Conservation (phyloP, 2,329 filamentous ascomycete species). For the Apiospora sp. region DNA sequence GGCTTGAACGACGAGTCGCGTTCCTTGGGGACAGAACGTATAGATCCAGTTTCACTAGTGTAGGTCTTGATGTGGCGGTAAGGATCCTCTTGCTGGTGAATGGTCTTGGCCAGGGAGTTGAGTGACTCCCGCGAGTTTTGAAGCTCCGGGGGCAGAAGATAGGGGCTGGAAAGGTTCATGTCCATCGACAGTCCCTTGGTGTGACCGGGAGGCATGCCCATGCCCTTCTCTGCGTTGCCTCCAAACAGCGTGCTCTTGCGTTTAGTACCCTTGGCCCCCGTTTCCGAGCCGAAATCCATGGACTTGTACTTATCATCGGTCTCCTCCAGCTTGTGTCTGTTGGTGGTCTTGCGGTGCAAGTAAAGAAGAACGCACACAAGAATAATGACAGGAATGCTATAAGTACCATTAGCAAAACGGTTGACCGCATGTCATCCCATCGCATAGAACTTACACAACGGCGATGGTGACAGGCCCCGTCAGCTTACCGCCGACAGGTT, state of each 20-base stretch:
- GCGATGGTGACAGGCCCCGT: slow-evolving; percentile 74
- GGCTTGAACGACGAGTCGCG: slow-evolving; percentile 15
- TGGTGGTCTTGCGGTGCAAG: slow-evolving; percentile 80
- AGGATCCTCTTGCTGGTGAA: slow-evolving; percentile 81
- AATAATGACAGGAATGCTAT: slow-evolving; percentile 77
- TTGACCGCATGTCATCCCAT: not conserved
- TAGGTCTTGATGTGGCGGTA: slow-evolving; percentile 74
- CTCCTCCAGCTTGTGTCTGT: slow-evolving; percentile 79
- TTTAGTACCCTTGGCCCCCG: slow-evolving; percentile 50
- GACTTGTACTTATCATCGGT: slow-evolving; percentile 86
- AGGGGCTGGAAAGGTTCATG: slow-evolving; percentile 82
- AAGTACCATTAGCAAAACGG: slow-evolving; percentile 21
- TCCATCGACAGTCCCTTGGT: slow-evolving; percentile 72
- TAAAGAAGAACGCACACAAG: slow-evolving; percentile 74
- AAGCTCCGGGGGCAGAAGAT: slow-evolving; percentile 86
- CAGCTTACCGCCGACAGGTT: slow-evolving; percentile 58
- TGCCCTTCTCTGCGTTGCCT: slow-evolving; percentile 59
- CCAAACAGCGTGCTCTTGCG: slow-evolving; percentile 57
- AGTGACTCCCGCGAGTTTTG: slow-evolving; percentile 86
- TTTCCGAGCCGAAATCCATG: slow-evolving; percentile 80
- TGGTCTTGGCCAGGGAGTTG: slow-evolving; percentile 80
- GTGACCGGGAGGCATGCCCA: slow-evolving; percentile 44
- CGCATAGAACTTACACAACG: slow-evolving; percentile 66
- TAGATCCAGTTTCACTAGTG: slow-evolving; percentile 64
- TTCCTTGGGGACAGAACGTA: slow-evolving; percentile 54